Base-by-base conservation (phyloP, 768 basidiomycete species). In the Boletus rubroflammeus region DNA sequence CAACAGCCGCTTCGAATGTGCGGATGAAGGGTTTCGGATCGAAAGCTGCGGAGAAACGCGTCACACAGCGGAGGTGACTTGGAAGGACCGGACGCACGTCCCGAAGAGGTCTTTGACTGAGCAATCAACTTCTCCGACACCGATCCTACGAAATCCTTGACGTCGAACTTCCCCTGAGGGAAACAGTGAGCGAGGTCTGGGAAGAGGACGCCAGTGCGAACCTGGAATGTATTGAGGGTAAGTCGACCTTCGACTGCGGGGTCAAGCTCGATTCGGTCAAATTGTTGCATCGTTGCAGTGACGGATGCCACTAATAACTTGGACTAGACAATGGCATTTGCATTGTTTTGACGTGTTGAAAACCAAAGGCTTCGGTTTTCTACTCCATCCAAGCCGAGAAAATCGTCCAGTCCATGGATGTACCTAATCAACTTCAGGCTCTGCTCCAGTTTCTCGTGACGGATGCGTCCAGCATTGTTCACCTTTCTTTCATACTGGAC, bases 11-110 rank as follows among this genome's bases (percentile, higher is more conserved):
- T 62, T 98, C 97, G 58, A 99, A 96, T 4, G 90, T 93, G 50
- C 81, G 76, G 56, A 98, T 89, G 72, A 98, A 97, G 0, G 95
- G 93, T 63, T 88, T 87, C 5, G 95, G 93, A 64, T 96, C 86
- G 64, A 96, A 96, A n/a, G 95, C 93, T 94, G 56, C 15, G 47
- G 47, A 57, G 31, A 44, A 50, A 53, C 46, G 36, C 50, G 47
- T 60, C 52, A 62, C n/a, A 41, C 11, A 34, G 50, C 13, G 9
- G 41, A 39, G n/a, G 38, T 6, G 17, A 19, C 23, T 23, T 25
- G 43, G 34, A 46, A 6, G 53, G 23, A 54, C 34, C 32, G 75
- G 73, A 88, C 83, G 62, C 64, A 85, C 93, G 93, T 50, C 91
- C 93, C 28, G 91, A 77, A 65, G 84, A 82, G 39, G 79, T 81